Evolutionary conservation across 1,139 yeast genomes (phyloP).

Genomic region (Torulaspora globosa): DNA sequence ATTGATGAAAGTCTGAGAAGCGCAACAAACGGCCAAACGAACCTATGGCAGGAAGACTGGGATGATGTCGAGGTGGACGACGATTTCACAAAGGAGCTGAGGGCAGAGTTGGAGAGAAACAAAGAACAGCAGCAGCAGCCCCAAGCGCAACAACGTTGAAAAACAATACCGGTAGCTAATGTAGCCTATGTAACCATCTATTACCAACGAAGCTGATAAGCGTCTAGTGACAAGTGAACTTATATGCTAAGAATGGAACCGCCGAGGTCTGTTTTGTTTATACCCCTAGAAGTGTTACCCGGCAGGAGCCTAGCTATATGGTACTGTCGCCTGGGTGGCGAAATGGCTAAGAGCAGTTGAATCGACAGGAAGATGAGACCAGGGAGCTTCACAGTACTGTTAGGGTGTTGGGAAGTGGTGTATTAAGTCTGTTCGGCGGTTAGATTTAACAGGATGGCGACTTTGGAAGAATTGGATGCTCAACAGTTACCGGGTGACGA

Average conservation of each 20-base stretch:
- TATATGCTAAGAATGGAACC: conserved; percentile 1
- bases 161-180: neutral
- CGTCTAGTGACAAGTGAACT: neutral
- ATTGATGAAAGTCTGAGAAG: conserved; percentile 43
- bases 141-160: conserved; percentile 2
- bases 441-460: conserved; percentile 46
- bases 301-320: neutral
- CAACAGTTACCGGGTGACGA: conserved; percentile 45
- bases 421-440: neutral
- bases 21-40: conserved; percentile 39
- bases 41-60: conserved; percentile 95
- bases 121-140: conserved; percentile 13
- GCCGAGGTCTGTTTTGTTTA: conserved; percentile 9
- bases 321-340: neutral
- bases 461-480: conserved; percentile 62
- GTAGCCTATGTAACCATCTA: conserved; percentile 4
- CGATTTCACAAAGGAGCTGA: conserved; percentile 67
- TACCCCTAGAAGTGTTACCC: conserved; percentile 10
- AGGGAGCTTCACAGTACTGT: neutral
- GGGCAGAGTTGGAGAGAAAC: conserved; percentile 41
- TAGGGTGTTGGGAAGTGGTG: neutral
- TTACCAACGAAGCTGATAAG: neutral
- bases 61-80: conserved; percentile 89
- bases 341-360: neutral
- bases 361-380: neutral